Conservation (phyloP, 2,329 filamentous ascomycete species). For the Endothia cerciana region DNA sequence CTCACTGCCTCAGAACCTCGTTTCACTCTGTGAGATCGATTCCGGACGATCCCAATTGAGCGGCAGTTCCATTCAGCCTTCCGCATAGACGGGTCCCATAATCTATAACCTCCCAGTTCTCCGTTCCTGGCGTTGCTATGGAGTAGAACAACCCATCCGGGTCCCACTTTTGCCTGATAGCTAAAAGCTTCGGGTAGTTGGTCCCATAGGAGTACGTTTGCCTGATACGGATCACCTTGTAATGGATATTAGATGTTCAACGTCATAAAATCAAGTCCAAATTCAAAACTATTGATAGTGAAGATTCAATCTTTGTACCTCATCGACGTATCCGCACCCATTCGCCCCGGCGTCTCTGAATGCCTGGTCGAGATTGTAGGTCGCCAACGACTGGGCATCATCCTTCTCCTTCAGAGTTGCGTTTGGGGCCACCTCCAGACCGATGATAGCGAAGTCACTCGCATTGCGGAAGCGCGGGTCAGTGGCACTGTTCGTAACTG, state of each 20-base stretch:
- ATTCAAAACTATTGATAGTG: background rate
- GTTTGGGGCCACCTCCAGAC: slow-evolving; percentile 39
- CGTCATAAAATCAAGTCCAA: background rate
- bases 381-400: slow-evolving; percentile 45
- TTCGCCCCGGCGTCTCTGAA: slow-evolving; percentile 43
- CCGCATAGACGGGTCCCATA: slow-evolving; percentile 36
- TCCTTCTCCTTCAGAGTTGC: slow-evolving; percentile 48
- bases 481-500: slow-evolving; percentile 43
- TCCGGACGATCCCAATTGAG: background rate
- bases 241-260: background rate
- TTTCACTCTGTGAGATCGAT: background rate
- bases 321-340: slow-evolving; percentile 50
- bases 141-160: slow-evolving; percentile 30
- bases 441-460: slow-evolving; percentile 42
- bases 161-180: slow-evolving; percentile 37
- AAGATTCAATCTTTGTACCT: slow-evolving; percentile 36
- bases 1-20: background rate
- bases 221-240: slow-evolving; percentile 41
- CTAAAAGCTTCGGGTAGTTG: slow-evolving; percentile 29
- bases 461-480: slow-evolving; percentile 44
- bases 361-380: slow-evolving; percentile 41
- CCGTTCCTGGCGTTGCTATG: slow-evolving; percentile 34
- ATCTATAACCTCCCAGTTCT: slow-evolving; percentile 38
- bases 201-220: slow-evolving; percentile 14
- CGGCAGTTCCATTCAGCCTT: slow-evolving; percentile 2